Base-by-base conservation (phyloP, 345 rosid species). In the Atalantia buxifolia region DNA sequence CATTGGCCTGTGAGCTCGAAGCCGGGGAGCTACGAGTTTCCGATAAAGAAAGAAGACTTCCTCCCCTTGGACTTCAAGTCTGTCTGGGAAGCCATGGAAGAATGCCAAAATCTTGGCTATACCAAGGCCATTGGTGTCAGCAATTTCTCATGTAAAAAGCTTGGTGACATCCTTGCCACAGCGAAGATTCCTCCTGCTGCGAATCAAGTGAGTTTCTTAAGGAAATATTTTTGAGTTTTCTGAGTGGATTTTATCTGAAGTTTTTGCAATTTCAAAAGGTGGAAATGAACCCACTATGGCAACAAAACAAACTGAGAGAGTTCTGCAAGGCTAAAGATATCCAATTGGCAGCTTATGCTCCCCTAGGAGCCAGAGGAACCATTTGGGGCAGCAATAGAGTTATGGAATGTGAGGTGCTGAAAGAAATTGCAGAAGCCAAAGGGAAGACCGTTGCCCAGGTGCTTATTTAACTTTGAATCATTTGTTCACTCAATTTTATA, bases 1-100 rank as follows among this genome's bases (percentile, higher is more conserved):
- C 98, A 94, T 76, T 94, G 98, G 98, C 98, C 97, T 4, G 91
- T 95, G 78, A 92, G 97, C 64, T 63, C 92, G 0, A 92, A 89
- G 69, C 90, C 91, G 0, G 96, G 95, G 38, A 85, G 67, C 60
- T 87, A 77, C 38, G 90, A 87, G 66, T 91, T 86, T 83, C 99
- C 98, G 0, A 84, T 93, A 27, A 89, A 89, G 77, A 85, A 90
- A 69, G 93, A 89, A 71, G 89, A 92, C 40, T 86, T 95, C 36
- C 14, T 89, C 3, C 83, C 90, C 1, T 85, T 92, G 93, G 93
- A 95, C 73, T 91, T 82, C 62, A 80, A 76, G 69, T 83, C 81
- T 35, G 91, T 93, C 4, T 92, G 99, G 96, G 85, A 79, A 12
- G 96, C 90, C 45, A 93, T 95, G 98, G 95, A 91, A 55, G 88